Base-by-base conservation (phyloP, 805 yeast genomes). In the Cyberlindnera galapagoensis region DNA sequence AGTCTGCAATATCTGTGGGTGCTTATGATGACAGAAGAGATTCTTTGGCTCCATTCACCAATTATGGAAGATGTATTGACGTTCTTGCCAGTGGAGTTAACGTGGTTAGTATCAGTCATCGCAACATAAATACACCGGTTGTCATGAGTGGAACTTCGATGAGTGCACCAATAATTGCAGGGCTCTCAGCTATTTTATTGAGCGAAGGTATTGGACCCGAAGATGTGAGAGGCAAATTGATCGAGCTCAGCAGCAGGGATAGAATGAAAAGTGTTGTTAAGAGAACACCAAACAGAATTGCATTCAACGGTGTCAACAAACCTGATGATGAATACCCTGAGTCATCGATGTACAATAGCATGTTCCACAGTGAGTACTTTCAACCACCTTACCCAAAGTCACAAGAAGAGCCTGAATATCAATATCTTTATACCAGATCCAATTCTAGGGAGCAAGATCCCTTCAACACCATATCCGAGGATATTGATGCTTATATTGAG, bases 11-110 rank as follows among this genome's bases (percentile, higher is more conserved):
- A 4, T 76, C 94, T 0, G 94, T 88, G 7, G 97, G 96, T 1
- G 94, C 96, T 4, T 74, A 87, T 31, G 90, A 86, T 49, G 95
- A 84, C 51, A 51, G 68, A 13, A 67, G 66, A 6, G 94, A 85
- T 46, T 46, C 64, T 3, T 63, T 87, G 21, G 94, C 97, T 0
- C 50, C 69, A 9, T 88, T 90, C 47, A 73, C 92, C n/a, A 88
- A 90, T 51, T 84, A 88, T 87, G 97, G 97, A 0, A 63, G 66
- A n/a, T 90, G 97, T 56, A 94, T 88, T 7, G 86, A 85, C 49
- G 65, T 85, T 1, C 80, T 83, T 57, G 86, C 96, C 1, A 74
- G 90, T 29, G 97, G 97, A 0, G 78, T 77, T 1, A 60, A 62
- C 11, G 79, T 86, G 3, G 60, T 64, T 18, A 79, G 88, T 34